Base-by-base conservation (phyloP, 805 yeast genomes). In the Pichia rugopelliculosa region DNA sequence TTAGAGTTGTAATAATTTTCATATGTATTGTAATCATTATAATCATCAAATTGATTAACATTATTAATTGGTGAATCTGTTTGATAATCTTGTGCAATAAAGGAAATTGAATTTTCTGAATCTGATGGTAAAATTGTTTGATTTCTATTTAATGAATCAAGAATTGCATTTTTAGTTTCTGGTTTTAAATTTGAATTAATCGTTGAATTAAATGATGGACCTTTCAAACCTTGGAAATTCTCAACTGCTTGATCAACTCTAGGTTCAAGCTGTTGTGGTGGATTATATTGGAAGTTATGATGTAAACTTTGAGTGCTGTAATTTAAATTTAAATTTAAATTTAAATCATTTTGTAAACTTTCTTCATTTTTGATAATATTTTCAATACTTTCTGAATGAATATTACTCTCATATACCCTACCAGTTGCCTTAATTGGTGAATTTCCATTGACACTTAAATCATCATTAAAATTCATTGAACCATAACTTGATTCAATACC, bases 171-270 rank as follows among this genome's bases (percentile, higher is more conserved):
- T 41, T 51, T 52, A 1, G 67, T 58, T 6, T 59, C 52, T 3
- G 60, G 55, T 41, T 58, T 62, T 39, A 63, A 45, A 1, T 59
- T 33, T 4, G 61, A 53, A 37, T 73, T 47, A 52, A 80, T 75
- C 1, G 77, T 33, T 4, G 61, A 53, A 37, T 73, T 47, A 52
- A 80, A 75, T 2, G 77, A 67, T 1, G 87, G 83, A 0, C 80
- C 85, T 46, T 67, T 72, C 46, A 82, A 60, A 0, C 89, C 89
- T 51, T 74, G 74, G 63, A 80, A 80, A 2, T 7, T 15, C 4
- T 30, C 34, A 2, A 9, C n/a, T 4, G 8, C 3, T 15, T 15
- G 34, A n/a, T 30, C n/a, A n/a, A n/a, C n/a, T 15, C n/a, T n/a
- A n/a, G n/a, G n/a, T 4, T 6, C 6, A 15, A 6, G 17, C 9